Evolutionary conservation across 352 stramenopile species (phyloP), one percentile per base, ranked within the genome.

Genomic region (Globisporangium radiosum): DNA sequence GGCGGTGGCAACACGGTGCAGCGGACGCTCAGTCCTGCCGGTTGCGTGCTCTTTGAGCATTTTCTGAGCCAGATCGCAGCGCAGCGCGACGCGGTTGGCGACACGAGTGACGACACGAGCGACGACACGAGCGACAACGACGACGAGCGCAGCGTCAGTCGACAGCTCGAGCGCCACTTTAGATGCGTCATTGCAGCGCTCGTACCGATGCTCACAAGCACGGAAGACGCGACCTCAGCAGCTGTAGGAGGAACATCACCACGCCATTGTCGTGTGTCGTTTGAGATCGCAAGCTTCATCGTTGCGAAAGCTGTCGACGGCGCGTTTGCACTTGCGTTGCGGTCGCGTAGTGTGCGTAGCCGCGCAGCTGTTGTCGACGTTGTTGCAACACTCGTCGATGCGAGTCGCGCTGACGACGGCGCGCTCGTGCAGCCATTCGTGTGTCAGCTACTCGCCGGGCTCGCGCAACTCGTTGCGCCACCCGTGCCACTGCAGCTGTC

Each of bases 31-130:
- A 65, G 59, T 5, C 19, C 59, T 5, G 54, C 53, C 5, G 79
- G 79, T 2, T 88, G 79, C 49, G 81, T 91, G 25, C 47, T 91
- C 0, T 84, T 88, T 48, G 81, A 88, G 57, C 79, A 89, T 55
- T 53, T 91, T 3, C 53, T 91, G 17, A 74, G 65, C 17, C 74
- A 72, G 51, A 65, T 74, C 39, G 63, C 84, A 13, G 57, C 72
- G 7, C 57, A 70, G 3, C 76, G 70, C 52, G 56, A 56, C 19
- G 76, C 66, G 15, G 7, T 45, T 37, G 45, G 64, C 14, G 75
- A 88, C 39, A 67, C 76, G 56, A 54, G 65, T 0, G 75, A 88
- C 43, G 72, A 69, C 17, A 17, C 33, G 1, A 44, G 52, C 8
- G 63, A 47, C 11, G 11, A 5, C 43, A 50, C 14, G 19, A 17